These are phyloP conservation scores for Solanum neorickii DNA, from an alignment of 257 asterid species.

Conservation along the genomic window DNA sequence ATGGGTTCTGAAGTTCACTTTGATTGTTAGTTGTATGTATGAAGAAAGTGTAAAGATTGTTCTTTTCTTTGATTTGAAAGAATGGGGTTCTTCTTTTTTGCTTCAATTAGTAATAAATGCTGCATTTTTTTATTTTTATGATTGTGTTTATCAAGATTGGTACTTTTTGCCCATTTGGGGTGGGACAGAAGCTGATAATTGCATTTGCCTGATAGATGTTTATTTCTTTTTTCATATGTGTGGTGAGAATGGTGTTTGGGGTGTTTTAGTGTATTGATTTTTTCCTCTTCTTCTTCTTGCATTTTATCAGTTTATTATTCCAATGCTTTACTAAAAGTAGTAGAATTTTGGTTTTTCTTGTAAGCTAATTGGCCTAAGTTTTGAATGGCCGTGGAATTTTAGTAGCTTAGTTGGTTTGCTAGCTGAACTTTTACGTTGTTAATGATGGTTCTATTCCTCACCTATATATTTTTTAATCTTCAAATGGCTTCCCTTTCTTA, in stretches of 20 bases:
- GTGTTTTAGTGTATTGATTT: not conserved
- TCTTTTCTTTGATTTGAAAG: not conserved
- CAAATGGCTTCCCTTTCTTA: not conserved
- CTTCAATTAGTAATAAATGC: constrained; percentile 1
- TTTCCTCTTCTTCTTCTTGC: not conserved
- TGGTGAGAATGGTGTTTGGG: not conserved
- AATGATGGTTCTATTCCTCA: not conserved
- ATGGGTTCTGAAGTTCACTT: not conserved
- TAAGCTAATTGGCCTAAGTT: not conserved
- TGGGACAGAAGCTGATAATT: not conserved
- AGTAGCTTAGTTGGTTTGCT: not conserved
- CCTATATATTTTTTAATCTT: not conserved
- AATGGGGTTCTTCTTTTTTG: not conserved
- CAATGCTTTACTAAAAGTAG: not conserved
- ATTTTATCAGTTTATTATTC: not conserved
- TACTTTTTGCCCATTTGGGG: not conserved
- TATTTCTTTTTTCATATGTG: not conserved
- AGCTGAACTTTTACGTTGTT: not conserved
- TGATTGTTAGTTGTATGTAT: not conserved
- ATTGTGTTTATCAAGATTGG: not conserved
- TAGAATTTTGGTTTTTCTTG: not conserved
- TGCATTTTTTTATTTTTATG: not conserved
- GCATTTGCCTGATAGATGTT: not conserved
- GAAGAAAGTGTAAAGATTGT: constrained; percentile 1
- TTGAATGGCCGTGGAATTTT: not conserved